Conservation (phyloP, 2,329 filamentous ascomycete genomes). For the Colletotrichum sp. region DNA sequence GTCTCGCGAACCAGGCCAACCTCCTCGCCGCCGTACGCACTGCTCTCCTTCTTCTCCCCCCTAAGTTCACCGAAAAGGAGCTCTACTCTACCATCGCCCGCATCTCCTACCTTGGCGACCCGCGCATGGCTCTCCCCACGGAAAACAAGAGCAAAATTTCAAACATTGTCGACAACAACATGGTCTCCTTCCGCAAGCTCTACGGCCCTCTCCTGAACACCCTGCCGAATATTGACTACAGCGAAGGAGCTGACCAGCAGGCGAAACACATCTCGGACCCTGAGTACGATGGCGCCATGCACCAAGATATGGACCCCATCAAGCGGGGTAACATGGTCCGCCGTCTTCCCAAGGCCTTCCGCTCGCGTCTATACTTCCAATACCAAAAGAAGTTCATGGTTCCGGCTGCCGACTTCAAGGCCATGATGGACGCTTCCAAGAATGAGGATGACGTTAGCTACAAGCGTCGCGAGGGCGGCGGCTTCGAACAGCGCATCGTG, state of each 20-base stretch:
- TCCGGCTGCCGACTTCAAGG: slow-evolving; percentile 80
- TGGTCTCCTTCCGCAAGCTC: slow-evolving; percentile 87
- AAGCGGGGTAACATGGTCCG: slow-evolving; percentile 97
- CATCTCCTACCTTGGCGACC: slow-evolving; percentile 93
- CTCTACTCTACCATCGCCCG: slow-evolving; percentile 91
- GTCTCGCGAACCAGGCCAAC: slow-evolving; percentile 95
- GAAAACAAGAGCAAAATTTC: slow-evolving; percentile 92
- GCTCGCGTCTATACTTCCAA: slow-evolving; percentile 89
- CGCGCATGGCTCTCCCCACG: slow-evolving; percentile 89
- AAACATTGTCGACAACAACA: slow-evolving; percentile 93
- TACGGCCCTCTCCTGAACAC: slow-evolving; percentile 90
- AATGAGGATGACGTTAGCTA: slow-evolving; percentile 73
- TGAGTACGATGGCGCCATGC: slow-evolving; percentile 68
- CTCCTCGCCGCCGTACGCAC: slow-evolving; percentile 90
- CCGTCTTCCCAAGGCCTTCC: slow-evolving; percentile 84
- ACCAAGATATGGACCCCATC: slow-evolving; percentile 91
- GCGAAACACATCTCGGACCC: slow-evolving; percentile 55
- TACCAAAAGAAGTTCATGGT: slow-evolving; percentile 93
- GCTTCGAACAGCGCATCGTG: slow-evolving; percentile 87
- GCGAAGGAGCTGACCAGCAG: slow-evolving; percentile 59
- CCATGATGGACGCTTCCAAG: slow-evolving; percentile 79
- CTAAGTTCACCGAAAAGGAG: slow-evolving; percentile 83
- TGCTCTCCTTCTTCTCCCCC: slow-evolving; percentile 83
- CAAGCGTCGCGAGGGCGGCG: slow-evolving; percentile 76
- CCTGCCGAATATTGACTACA: slow-evolving; percentile 85